Percentiles rank a stretch among this genome's conserved stretches.
Conservation (phyloP, 306 rosid species). For the Rosa lucieae region DNA sequence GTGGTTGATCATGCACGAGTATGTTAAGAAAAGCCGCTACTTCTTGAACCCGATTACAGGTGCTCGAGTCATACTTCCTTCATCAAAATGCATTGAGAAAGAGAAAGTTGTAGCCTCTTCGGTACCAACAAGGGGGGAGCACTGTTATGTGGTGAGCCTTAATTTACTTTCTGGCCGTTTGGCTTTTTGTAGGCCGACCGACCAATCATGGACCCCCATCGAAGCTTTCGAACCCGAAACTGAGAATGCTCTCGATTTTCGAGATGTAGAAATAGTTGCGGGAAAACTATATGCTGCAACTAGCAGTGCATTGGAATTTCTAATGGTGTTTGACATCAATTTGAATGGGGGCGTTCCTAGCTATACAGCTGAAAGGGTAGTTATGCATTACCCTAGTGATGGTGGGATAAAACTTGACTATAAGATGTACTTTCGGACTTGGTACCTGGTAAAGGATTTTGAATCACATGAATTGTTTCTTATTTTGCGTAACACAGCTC, state of each 20-base stretch:
- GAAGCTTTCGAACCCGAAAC: background rate
- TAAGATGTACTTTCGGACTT: background rate
- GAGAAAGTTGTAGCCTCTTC: background rate
- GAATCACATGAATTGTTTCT: background rate
- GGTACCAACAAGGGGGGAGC: background rate
- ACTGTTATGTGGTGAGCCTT: conserved; percentile 1
- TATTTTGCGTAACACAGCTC: background rate
- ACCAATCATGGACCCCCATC: background rate
- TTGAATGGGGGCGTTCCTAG: background rate
- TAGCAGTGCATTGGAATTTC: background rate
- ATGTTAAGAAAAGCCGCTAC: background rate
- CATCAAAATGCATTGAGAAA: background rate
- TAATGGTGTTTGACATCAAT: background rate
- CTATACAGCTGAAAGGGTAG: background rate
- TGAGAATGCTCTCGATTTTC: background rate
- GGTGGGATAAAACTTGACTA: background rate
- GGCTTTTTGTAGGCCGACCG: background rate
- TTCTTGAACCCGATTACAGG: background rate
- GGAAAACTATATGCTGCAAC: background rate
- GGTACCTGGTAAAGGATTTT: background rate
- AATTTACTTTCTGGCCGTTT: background rate
- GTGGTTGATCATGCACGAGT: conserved; percentile 5
- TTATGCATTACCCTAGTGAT: background rate
- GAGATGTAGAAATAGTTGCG: background rate
- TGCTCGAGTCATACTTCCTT: background rate